A percentile compares a stretch with the other conserved stretches of the same genome.
phyloP scores from a whole-genome alignment of 2,329 filamentous ascomycete genomes.

The Neofusicoccum parvum region DNA sequence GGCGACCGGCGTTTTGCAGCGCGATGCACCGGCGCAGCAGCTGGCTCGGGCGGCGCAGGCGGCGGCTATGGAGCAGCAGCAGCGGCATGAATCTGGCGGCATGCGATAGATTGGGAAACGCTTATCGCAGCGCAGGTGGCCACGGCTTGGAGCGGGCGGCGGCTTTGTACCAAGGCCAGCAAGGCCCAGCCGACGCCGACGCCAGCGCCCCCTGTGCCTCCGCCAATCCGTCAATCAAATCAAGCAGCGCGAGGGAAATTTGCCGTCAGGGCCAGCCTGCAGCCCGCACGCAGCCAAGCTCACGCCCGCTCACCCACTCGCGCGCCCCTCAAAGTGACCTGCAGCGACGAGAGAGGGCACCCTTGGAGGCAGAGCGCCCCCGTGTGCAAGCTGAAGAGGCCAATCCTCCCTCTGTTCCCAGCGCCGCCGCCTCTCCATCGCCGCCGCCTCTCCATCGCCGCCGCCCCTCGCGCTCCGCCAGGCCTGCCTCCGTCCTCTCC shows the following conservation, averaged over 20 bases:
- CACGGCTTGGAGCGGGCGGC: background rate
- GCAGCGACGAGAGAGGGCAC: conserved; percentile 7
- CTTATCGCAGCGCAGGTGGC: background rate
- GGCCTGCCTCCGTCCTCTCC: background rate
- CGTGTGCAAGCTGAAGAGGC: background rate
- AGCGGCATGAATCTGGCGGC: background rate
- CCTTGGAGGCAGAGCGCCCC: background rate
- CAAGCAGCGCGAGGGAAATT: background rate
- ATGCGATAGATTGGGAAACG: background rate
- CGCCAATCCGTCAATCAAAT: background rate
- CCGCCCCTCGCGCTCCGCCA: background rate
- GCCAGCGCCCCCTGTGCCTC: too few species aligned
- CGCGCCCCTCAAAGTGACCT: conserved; percentile 4
- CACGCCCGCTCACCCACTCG: background rate
- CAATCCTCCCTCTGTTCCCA: background rate
- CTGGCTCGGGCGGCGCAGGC: background rate
- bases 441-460: background rate
- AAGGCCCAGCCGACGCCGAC: background rate
- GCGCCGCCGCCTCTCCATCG: background rate
- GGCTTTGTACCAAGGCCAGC: background rate
- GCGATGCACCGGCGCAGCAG: background rate
- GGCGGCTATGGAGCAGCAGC: background rate
- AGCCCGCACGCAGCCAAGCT: background rate
- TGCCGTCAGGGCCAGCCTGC: background rate
- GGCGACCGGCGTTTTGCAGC: background rate